Evolutionary conservation across 805 yeast genomes (phyloP).

Genomic region (Yarrowia alimentaria): DNA sequence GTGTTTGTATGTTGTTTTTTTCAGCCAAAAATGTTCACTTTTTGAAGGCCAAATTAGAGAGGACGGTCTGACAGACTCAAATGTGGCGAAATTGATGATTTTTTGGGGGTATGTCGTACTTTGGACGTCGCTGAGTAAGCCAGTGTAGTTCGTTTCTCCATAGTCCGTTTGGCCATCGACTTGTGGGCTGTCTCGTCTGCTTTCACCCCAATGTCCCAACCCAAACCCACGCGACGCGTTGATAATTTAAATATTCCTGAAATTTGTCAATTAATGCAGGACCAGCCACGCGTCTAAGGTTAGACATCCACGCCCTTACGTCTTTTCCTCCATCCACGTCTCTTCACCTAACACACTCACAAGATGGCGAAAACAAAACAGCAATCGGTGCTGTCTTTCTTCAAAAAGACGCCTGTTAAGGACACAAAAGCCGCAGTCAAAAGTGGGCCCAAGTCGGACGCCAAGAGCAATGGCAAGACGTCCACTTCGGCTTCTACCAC

Average conservation of each 20-base stretch:
- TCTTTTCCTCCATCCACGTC: background rate
- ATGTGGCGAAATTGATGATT: no score
- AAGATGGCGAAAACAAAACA: conserved; percentile 25
- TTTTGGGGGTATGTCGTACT: no score
- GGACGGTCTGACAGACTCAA: no score
- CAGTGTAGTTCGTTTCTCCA: no score
- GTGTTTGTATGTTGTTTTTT: no score
- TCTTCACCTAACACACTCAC: background rate
- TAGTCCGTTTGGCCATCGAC: no score
- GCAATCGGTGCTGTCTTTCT: conserved; percentile 23
- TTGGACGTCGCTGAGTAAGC: no score
- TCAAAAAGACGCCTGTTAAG: conserved; percentile 26
- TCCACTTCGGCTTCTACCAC: background rate
- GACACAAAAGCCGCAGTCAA: no score
- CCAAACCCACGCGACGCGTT: conserved; percentile 12
- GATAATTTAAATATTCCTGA: conserved; percentile 8
- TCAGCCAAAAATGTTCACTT: no score
- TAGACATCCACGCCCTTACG: background rate
- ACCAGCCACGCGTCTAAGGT: conserved; percentile 23
- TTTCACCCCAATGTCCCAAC: background rate
- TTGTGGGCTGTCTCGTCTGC: no score
- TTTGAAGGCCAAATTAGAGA: no score
- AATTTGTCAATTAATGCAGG: conserved; percentile 4
- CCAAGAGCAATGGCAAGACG: background rate
- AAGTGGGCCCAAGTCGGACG: background rate